Base-by-base conservation (phyloP, 768 basidiomycete species). In the Kwoniella mangroviensis region DNA sequence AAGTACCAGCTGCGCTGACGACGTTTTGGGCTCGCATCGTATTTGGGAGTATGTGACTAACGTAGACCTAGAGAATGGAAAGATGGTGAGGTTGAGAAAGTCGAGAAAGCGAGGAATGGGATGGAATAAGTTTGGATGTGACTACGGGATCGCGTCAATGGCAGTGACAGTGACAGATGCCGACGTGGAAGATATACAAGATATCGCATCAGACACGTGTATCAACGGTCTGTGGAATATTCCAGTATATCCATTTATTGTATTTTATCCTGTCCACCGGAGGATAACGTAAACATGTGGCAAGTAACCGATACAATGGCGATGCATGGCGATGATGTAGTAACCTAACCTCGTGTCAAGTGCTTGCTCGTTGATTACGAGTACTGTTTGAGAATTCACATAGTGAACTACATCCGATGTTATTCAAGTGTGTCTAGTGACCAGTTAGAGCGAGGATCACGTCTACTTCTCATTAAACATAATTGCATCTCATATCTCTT, bases 11-110 rank as follows among this genome's bases (percentile, higher is more conserved):
- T 17, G 74, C 74, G 12, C 67, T 53, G 34, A 73, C 77, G 28
- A 80, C 73, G 57, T 59, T 69, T 60, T 79, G 76, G 61, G 79
- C 68, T 64, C 73, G 64, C 79, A 80, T 80, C 34, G 34, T 34
- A 34, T 43, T 54, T 74, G 58, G 15, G 24, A 51, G 6, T 42
- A 10, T 5, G 63, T 34, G 10, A 52, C 3, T 6, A 63, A 21
- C 4, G 13, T n/a, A 28, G n/a, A 51, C 49, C 9, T 3, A 19
- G 21, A 53, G 19, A 45, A 3, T n/a, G n/a, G n/a, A 40, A 52
- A 17, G 22, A 22, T n/a, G 34, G 9, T 45, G 19, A 63, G 10
- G 60, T 6, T 15, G 21, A 45, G 40, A 10, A 65, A 3, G 34
- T 6, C 42, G 28, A 24, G n/a, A 54, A 49, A 17, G 60, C 7